phyloP scores from a whole-genome alignment of 2,329 filamentous ascomycete genomes.

The Aspergillus aculeatinus region DNA sequence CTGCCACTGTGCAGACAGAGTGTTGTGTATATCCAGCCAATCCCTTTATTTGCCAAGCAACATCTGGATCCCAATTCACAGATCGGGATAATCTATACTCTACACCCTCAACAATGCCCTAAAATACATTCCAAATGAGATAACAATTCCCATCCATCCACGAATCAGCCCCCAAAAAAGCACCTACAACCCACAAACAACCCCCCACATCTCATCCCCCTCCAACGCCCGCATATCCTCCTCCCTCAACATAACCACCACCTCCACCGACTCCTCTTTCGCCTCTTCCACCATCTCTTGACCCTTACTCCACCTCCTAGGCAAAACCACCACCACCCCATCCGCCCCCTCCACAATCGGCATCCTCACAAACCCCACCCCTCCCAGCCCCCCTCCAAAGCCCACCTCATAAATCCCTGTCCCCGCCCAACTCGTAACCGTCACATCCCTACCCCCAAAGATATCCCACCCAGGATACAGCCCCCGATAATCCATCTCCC shows the following conservation, averaged over 20 bases:
- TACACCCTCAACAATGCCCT: too few relatives aligned
- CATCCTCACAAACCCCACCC: slow-evolving; percentile 7
- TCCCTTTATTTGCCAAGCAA: too few relatives aligned
- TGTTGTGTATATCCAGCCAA: too few relatives aligned
- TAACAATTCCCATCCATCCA: too few relatives aligned
- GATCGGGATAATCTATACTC: too few relatives aligned
- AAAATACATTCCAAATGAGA: too few relatives aligned
- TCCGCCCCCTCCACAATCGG: slow-evolving; percentile 13
- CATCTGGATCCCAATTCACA: too few relatives aligned
- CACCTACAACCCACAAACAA: too few relatives aligned
- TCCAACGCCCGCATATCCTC: slow-evolving; percentile 8
- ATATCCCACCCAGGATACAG: slow-evolving; percentile 15
- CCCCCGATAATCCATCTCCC: neutral
- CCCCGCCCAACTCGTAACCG: slow-evolving; percentile 16
- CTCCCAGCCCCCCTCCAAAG: slow-evolving; percentile 9
- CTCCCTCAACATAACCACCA: slow-evolving; percentile 2
- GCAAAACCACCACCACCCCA: slow-evolving; percentile 4
- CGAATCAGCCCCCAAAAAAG: too few relatives aligned
- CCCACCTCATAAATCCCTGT: slow-evolving; percentile 10
- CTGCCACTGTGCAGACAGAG: too few relatives aligned
- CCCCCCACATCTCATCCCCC: slow-evolving; percentile 2
- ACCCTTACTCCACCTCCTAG: neutral
- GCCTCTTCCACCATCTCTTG: too few relatives aligned
- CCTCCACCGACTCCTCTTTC: neutral
- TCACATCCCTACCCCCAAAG: slow-evolving; percentile 15